These are phyloP conservation scores for Bacterosira constricta DNA, from an alignment of 108 stramenopile genomes.

Conservation along the genomic window DNA sequence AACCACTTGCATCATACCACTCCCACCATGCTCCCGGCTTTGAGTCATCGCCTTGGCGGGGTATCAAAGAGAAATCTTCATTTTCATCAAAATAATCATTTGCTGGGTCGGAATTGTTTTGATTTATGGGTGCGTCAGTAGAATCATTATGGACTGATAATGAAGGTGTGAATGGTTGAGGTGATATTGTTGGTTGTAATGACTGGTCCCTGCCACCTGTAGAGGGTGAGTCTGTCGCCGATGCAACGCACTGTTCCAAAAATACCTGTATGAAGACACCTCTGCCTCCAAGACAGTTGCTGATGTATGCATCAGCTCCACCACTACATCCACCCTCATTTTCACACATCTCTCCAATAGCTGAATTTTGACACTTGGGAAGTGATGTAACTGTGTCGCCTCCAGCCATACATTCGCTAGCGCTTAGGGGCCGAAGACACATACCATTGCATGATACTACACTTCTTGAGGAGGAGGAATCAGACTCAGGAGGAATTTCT, in stretches of 20 bases:
- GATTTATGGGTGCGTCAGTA: too few relatives aligned
- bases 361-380: slow-evolving; percentile 19
- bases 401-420: slow-evolving; percentile 11
- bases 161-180: neutral
- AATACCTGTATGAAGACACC: slow-evolving; percentile 23
- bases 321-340: slow-evolving; percentile 27
- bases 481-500: neutral
- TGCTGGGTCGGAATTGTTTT: too few relatives aligned
- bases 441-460: slow-evolving; percentile 19
- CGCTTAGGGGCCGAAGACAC: slow-evolving; percentile 27
- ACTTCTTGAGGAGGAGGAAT: neutral
- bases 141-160: neutral
- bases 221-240: neutral
- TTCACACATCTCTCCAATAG: slow-evolving; percentile 34
- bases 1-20: neutral
- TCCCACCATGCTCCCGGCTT: neutral
- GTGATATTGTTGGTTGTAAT: neutral
- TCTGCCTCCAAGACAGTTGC: slow-evolving; percentile 20
- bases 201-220: neutral
- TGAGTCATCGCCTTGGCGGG: too few relatives aligned
- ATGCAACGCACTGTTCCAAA: slow-evolving; percentile 6
- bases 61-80: too few relatives aligned
- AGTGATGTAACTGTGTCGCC: slow-evolving; percentile 8
- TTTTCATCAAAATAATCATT: too few relatives aligned
- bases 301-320: slow-evolving; percentile 4